phyloP scores from a whole-genome alignment of 805 yeast genomes.

The Jamesozyma piceae region DNA sequence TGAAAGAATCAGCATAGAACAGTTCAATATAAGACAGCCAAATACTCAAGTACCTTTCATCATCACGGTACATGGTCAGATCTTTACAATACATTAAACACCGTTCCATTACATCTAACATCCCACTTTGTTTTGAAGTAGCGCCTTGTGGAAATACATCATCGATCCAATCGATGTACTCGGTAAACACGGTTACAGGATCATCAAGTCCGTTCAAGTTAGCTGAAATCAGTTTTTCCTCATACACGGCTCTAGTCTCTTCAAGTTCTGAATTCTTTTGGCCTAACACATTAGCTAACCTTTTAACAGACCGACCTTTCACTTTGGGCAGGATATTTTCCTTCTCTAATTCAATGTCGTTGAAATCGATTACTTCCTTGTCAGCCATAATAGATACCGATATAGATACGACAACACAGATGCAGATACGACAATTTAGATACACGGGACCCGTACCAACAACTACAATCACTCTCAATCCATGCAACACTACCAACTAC shows the following conservation, averaged over 20 bases:
- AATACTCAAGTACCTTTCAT: constrained; percentile 62
- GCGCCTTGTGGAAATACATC: constrained; percentile 55
- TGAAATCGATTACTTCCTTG: constrained; percentile 28
- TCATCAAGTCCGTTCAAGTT: constrained; percentile 57
- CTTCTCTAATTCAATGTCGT: constrained; percentile 50
- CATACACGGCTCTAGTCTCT: constrained; percentile 32
- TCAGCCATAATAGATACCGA: no score
- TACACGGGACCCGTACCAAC: no score
- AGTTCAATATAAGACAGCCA: constrained; percentile 69
- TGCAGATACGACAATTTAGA: no score
- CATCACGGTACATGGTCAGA: constrained; percentile 54
- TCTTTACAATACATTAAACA: constrained; percentile 64
- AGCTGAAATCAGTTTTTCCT: constrained; percentile 33
- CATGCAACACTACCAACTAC: no score
- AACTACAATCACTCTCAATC: no score
- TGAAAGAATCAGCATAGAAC: constrained; percentile 35
- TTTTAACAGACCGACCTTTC: constrained; percentile 60
- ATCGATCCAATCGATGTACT: constrained; percentile 63
- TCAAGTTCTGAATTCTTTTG: constrained; percentile 8
- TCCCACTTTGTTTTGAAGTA: constrained; percentile 50
- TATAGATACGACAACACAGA: no score
- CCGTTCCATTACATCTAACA: constrained; percentile 55
- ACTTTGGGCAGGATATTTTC: constrained; percentile 63
- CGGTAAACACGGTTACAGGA: constrained; percentile 63
- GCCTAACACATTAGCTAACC: constrained; percentile 38